Evolutionary conservation across 805 yeast genomes (phyloP), one percentile per base, ranked within the genome.

Genomic region (Yarrowia alimentaria): DNA sequence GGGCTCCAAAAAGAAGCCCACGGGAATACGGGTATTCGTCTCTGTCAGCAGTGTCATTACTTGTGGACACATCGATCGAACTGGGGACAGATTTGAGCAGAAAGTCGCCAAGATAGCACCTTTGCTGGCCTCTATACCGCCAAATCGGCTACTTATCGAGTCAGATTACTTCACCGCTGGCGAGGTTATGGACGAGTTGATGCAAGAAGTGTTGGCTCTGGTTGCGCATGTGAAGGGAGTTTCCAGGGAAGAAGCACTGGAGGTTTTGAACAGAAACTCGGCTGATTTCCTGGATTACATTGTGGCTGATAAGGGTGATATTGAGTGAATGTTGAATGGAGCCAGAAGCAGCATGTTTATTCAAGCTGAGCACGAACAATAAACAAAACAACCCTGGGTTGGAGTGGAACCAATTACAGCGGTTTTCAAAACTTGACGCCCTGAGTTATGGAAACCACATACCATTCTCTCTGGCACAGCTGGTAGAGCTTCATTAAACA

Each of bases 41-140:
- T 79, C 85, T 12, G 67, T 73, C 56, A 73, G 81, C 38, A 76
- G 78, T 30, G 63, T 64, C 26, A 61, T 68, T 22, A 61, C 60
- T 38, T 58, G 62, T 12, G 66, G 61, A 10, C 61, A 66, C 37
- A 66, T 65, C 10, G 42, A 53, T 7, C 54, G 64, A 12, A 29
- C 18, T n/a, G 50, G 50, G 5, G 50, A 43, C 16, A 22, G 30
- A 5, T 40, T 40, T 19, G 47, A 40, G 19, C 47, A 28, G n/a
- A 40, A 40, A 11, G 33, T 40, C 18, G 47, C 25, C 5, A 43
- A 24, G 30, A 21, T 43, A 14, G 37, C 28, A 4, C 28, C 37
- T 8, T 54, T 71, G 20, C 52, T 74, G 4, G 20, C 56, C 3
- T 48, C 54, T 1, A 51, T 77, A 3, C 77, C 79, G 0, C 56